phyloP scores from a whole-genome alignment of 352 stramenopile genomes.

The Phytophthora pseudosyringae region DNA sequence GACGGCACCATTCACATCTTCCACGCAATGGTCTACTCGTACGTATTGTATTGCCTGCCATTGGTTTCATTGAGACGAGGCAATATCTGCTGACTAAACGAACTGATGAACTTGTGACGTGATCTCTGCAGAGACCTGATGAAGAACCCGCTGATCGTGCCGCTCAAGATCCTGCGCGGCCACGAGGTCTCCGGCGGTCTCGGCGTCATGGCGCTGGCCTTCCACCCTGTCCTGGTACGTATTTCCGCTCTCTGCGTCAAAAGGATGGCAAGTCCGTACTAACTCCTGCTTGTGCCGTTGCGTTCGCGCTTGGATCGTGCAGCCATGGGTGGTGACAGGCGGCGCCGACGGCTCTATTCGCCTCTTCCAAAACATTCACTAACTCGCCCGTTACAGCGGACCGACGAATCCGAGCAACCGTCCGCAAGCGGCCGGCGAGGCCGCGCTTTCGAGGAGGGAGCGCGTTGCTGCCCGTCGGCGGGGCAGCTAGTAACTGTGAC shows the following conservation, averaged over 20 bases:
- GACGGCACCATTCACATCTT: slow-evolving; percentile 99
- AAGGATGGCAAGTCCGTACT: background rate
- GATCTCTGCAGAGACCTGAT: slow-evolving; percentile 92
- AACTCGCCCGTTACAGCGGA: slow-evolving; percentile 28
- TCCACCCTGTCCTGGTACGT: slow-evolving; percentile 97
- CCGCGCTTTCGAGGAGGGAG: background rate
- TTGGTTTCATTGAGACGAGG: slow-evolving; percentile 25
- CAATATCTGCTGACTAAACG: slow-evolving; percentile 15
- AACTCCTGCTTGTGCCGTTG: slow-evolving; percentile 14
- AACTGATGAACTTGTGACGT: slow-evolving; percentile 14
- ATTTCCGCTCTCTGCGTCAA: background rate
- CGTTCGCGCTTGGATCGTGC: slow-evolving; percentile 14
- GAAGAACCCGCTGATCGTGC: slow-evolving; percentile 99
- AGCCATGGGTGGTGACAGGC: slow-evolving; percentile 94
- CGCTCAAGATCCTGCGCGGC: slow-evolving; percentile 98
- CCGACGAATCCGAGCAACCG: slow-evolving; percentile 15
- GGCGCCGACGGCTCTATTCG: slow-evolving; percentile 96
- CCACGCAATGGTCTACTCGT: slow-evolving; percentile 99
- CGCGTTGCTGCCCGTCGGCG: no score
- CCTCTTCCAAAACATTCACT: slow-evolving; percentile 98
- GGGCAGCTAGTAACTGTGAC: slow-evolving; percentile 12
- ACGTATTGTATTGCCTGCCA: slow-evolving; percentile 43
- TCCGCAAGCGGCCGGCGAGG: background rate
- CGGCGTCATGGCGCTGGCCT: slow-evolving; percentile 95
- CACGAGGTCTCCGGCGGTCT: slow-evolving; percentile 94